Percentiles rank a stretch among this genome's conserved stretches.
These are phyloP conservation scores for Aspergillus leporis DNA, from an alignment of 495 filamentous ascomycete species.

Conservation along the genomic window DNA sequence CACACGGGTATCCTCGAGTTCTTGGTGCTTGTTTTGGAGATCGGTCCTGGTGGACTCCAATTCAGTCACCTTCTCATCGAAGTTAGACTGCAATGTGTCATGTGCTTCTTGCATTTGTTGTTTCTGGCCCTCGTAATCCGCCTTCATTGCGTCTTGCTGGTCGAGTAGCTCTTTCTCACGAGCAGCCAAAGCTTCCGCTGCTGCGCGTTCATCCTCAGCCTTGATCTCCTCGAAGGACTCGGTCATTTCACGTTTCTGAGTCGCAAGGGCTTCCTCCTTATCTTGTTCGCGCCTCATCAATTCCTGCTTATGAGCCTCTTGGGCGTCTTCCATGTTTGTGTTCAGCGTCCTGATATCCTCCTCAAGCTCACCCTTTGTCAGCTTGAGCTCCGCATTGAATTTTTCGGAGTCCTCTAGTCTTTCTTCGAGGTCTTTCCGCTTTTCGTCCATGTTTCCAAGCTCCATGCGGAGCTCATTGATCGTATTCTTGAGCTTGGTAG, in stretches of 20 bases:
- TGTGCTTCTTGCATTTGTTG: slow-evolving; percentile 43
- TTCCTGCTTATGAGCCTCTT: slow-evolving; percentile 37
- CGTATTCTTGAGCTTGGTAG: slow-evolving; percentile 45
- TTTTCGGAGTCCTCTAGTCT: slow-evolving; percentile 40
- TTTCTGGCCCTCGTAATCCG: slow-evolving; percentile 48
- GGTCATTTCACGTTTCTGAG: slow-evolving; percentile 47
- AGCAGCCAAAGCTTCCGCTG: slow-evolving; percentile 37
- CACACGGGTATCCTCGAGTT: slow-evolving; percentile 31
- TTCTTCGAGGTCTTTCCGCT: slow-evolving; percentile 53
- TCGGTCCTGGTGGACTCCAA: slow-evolving; percentile 25
- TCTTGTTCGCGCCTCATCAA: slow-evolving; percentile 41
- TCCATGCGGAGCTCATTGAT: slow-evolving; percentile 56
- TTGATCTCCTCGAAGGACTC: slow-evolving; percentile 51
- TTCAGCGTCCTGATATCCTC: slow-evolving; percentile 54
- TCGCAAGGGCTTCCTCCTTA: slow-evolving; percentile 36
- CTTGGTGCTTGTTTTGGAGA: slow-evolving; percentile 31
- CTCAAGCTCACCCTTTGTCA: slow-evolving; percentile 43
- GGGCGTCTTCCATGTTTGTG: slow-evolving; percentile 44
- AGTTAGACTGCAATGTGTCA: slow-evolving; percentile 36
- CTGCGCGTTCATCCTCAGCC: slow-evolving; percentile 48
- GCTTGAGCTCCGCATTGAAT: slow-evolving; percentile 41
- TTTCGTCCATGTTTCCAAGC: slow-evolving; percentile 56
- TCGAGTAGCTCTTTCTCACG: slow-evolving; percentile 41
- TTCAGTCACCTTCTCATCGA: slow-evolving; percentile 35
- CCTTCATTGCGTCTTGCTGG: slow-evolving; percentile 38